A percentile compares a stretch with the other conserved stretches of the same genome.
These are phyloP conservation scores for Tilletia setariae DNA, from an alignment of 1,284 basidiomycete genomes.

Conservation along the genomic window DNA sequence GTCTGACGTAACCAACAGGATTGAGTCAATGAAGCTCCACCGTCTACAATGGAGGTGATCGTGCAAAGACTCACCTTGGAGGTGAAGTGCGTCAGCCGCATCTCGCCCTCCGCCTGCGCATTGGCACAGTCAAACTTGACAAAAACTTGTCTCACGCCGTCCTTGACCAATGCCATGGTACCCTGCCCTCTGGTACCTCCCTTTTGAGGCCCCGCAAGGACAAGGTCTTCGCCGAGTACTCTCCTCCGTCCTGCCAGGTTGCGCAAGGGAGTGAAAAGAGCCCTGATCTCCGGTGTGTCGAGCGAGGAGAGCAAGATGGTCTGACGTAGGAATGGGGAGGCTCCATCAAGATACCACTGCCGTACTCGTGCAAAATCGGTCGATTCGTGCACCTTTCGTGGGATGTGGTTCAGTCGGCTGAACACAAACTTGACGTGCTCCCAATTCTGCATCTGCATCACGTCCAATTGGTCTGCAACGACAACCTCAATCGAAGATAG, in stretches of 20 bases:
- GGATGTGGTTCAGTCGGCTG: constrained; percentile 77
- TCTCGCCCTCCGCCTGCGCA: constrained; percentile 76
- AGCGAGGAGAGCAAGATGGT: constrained; percentile 82
- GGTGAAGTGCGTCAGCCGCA: constrained; percentile 79
- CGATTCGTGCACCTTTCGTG: constrained; percentile 78
- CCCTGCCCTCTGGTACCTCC: constrained; percentile 17
- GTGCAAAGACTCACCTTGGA: constrained; percentile 73
- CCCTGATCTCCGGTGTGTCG: constrained; percentile 82
- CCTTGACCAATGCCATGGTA: constrained; percentile 27
- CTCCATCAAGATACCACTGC: constrained; percentile 92
- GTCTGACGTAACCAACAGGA: constrained; percentile 58
- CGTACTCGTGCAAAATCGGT: constrained; percentile 95
- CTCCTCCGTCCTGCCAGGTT: constrained; percentile 79
- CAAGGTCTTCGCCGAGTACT: constrained; percentile 18
- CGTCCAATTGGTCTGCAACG: constrained; percentile 90
- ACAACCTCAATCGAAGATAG: constrained; percentile 88
- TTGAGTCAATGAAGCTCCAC: no score
- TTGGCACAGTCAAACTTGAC: constrained; percentile 70
- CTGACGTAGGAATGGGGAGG: constrained; percentile 75
- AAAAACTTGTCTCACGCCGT: constrained; percentile 63
- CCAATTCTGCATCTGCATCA: constrained; percentile 98
- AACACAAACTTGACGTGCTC: constrained; percentile 93
- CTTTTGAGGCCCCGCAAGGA: not conserved
- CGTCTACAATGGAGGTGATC: no score
- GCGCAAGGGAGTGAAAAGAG: constrained; percentile 71